These are phyloP conservation scores for Fusarium algeriense DNA, from an alignment of 2,329 filamentous ascomycete genomes.

Conservation along the genomic window DNA sequence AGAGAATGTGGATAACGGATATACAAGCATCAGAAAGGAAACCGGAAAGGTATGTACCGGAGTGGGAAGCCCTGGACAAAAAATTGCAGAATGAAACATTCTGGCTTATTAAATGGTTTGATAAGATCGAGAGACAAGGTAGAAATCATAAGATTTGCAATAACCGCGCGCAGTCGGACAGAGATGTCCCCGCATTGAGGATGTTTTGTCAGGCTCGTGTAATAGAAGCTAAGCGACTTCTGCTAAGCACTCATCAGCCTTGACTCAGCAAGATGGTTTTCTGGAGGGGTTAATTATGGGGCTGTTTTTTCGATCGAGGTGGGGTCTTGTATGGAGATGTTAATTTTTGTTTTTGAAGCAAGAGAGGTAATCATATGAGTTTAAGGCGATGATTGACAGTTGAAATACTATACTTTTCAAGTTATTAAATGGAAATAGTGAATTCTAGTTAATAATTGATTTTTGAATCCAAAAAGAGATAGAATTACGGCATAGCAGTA, in stretches of 20 bases:
- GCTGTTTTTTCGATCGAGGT: slow-evolving; percentile 13
- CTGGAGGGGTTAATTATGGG: slow-evolving; percentile 2
- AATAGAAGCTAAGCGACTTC: slow-evolving; percentile 39
- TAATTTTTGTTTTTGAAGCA: slow-evolving; percentile 1
- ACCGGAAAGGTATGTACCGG: neutral
- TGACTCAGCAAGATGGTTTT: slow-evolving; percentile 34
- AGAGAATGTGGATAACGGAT: slow-evolving; percentile 12
- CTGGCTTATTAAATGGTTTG: slow-evolving; percentile 43
- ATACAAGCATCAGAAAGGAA: neutral
- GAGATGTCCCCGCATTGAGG: slow-evolving; percentile 16
- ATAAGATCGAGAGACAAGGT: slow-evolving; percentile 36
- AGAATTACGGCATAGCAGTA: neutral
- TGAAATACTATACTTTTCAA: neutral
- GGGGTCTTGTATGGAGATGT: slow-evolving; percentile 5
- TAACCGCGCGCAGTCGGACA: slow-evolving; percentile 34
- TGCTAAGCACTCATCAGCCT: slow-evolving; percentile 38
- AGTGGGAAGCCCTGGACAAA: neutral
- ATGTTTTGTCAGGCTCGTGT: slow-evolving; percentile 51
- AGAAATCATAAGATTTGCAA: slow-evolving; percentile 10
- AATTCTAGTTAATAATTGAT: neutral
- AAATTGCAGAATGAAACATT: neutral
- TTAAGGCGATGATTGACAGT: neutral
- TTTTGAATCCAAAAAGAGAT: neutral
- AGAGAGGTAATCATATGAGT: neutral
- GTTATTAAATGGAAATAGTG: neutral